Conservation (phyloP, 495 filamentous ascomycete species). For the Penicillium diatomitis region DNA sequence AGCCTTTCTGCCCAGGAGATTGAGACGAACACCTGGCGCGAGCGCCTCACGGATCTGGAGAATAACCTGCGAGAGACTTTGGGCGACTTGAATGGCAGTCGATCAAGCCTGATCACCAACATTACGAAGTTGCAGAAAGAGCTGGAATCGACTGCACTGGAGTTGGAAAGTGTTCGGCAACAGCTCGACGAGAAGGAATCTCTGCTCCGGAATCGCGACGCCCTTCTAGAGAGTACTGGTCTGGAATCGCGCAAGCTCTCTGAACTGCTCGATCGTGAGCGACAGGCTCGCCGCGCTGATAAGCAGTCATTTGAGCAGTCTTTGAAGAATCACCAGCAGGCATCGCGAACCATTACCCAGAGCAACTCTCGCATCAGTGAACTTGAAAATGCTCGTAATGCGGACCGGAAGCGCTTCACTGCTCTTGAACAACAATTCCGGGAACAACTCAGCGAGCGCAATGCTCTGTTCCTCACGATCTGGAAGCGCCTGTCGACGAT, state of each 20-base stretch:
- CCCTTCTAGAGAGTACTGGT: slow-evolving; percentile 78
- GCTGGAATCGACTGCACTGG: slow-evolving; percentile 69
- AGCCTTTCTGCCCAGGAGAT: slow-evolving; percentile 74
- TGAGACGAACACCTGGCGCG: slow-evolving; percentile 81
- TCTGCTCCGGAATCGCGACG: slow-evolving; percentile 82
- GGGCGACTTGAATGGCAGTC: slow-evolving; percentile 77
- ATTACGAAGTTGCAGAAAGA: slow-evolving; percentile 82
- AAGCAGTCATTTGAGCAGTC: slow-evolving; percentile 80
- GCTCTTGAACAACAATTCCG: slow-evolving; percentile 68
- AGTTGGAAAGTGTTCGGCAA: slow-evolving; percentile 67
- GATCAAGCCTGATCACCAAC: slow-evolving; percentile 74
- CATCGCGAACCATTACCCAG: slow-evolving; percentile 69
- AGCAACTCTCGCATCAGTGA: slow-evolving; percentile 78
- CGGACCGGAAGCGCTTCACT: slow-evolving; percentile 65
- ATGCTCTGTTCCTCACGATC: slow-evolving; percentile 71
- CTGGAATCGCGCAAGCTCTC: slow-evolving; percentile 77
- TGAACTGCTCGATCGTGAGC: slow-evolving; percentile 87
- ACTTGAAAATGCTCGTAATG: slow-evolving; percentile 62
- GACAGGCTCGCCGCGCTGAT: slow-evolving; percentile 70
- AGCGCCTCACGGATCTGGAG: slow-evolving; percentile 81
- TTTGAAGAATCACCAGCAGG: slow-evolving; percentile 76
- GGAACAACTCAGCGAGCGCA: slow-evolving; percentile 83
- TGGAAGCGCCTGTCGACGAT: slow-evolving; percentile 83
- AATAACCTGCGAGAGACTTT: slow-evolving; percentile 76
- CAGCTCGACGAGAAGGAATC: slow-evolving; percentile 79